Conservation (phyloP, 2,329 filamentous ascomycete species). For the Cercospora sesami region DNA sequence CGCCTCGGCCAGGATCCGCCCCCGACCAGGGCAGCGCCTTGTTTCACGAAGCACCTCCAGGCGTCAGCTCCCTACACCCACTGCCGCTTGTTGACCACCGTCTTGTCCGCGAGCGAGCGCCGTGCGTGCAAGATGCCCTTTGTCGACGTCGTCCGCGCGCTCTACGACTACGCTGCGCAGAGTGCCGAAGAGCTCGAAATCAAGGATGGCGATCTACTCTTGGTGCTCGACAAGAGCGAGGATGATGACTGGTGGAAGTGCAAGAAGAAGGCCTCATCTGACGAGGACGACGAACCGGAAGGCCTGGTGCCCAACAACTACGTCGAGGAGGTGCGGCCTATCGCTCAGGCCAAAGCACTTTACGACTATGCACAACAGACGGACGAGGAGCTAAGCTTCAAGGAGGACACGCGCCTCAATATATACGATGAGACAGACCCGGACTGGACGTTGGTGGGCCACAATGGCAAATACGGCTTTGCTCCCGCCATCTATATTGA, state of each 20-base stretch:
- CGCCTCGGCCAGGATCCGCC: neutral
- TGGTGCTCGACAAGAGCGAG: constrained; percentile 76
- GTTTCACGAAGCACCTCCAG: constrained; percentile 6
- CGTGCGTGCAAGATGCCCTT: constrained; percentile 69
- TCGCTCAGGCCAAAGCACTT: constrained; percentile 79
- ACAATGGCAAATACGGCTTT: constrained; percentile 85
- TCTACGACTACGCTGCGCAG: constrained; percentile 92
- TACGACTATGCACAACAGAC: constrained; percentile 97
- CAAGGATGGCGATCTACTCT: constrained; percentile 82
- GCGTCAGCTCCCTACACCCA: constrained; percentile 4
- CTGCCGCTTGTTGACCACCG: neutral
- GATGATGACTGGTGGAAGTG: constrained; percentile 92
- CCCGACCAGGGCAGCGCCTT: constrained; percentile 5
- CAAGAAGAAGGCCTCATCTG: constrained; percentile 77
- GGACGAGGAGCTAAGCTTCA: constrained; percentile 94
- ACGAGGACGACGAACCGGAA: constrained; percentile 87
- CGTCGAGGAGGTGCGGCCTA: constrained; percentile 74
- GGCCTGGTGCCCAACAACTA: constrained; percentile 94
- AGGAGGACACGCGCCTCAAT: constrained; percentile 78
- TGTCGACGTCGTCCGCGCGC: constrained; percentile 81
- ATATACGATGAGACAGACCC: constrained; percentile 90
- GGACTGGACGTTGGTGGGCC: constrained; percentile 92
- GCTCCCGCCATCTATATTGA: constrained; percentile 97
- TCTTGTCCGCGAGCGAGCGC: neutral
- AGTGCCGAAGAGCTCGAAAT: constrained; percentile 82